Conservation (phyloP, 345 rosid species). For the Lepidium africanum region DNA sequence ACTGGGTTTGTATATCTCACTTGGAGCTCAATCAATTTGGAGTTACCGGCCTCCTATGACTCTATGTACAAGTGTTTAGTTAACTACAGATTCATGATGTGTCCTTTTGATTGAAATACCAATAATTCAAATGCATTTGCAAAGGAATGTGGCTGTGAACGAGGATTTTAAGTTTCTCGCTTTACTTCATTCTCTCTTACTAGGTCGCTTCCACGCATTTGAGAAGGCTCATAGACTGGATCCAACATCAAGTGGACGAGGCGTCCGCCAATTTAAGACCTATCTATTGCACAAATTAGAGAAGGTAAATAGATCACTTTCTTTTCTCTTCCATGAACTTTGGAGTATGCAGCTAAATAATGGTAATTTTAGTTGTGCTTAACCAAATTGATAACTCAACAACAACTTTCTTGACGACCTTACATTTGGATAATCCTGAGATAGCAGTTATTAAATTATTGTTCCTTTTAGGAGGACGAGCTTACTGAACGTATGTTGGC, state of each 20-base stretch:
- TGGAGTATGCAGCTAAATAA: neutral
- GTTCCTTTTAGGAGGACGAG: constrained; percentile 53
- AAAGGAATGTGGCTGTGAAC: neutral
- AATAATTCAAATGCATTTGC: neutral
- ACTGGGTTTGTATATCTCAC: neutral
- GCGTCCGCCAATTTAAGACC: constrained; percentile 94
- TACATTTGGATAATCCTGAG: neutral
- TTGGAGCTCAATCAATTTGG: neutral
- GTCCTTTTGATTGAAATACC: neutral
- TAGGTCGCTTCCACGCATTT: constrained; percentile 91
- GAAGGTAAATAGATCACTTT: constrained; percentile 37
- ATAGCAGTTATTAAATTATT: neutral
- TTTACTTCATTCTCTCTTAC: neutral
- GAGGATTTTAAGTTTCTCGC: neutral
- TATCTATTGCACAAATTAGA: constrained; percentile 73
- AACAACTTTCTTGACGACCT: neutral
- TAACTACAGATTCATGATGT: neutral
- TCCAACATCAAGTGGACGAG: constrained; percentile 60
- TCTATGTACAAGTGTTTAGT: neutral
- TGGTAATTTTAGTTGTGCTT: neutral
- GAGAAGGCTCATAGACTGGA: constrained; percentile 82
- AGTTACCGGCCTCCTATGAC: neutral
- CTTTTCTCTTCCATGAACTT: neutral
- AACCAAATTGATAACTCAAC: neutral
- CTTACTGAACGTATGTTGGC: constrained; percentile 39